A percentile compares a stretch with the other conserved stretches of the same genome.
Evolutionary conservation across 495 filamentous ascomycete genomes (phyloP).

Genomic region (Zalerion maritima): DNA sequence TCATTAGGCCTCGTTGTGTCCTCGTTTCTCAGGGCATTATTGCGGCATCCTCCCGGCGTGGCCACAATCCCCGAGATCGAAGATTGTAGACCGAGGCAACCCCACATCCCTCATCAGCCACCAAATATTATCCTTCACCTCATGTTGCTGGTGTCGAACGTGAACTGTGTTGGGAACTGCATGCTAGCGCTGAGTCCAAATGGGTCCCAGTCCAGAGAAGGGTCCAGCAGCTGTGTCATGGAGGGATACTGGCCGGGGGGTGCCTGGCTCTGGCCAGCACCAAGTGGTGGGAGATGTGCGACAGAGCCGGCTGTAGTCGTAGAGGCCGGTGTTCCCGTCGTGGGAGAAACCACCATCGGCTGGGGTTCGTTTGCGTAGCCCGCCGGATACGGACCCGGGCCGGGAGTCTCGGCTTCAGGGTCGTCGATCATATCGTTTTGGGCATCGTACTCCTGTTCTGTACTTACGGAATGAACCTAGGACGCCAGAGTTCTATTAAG

Average conservation of each 20-base stretch:
- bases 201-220: slow-evolving; percentile 75
- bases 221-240: slow-evolving; percentile 60
- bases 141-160: slow-evolving; percentile 56
- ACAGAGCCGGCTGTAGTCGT: slow-evolving; percentile 12
- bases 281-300: slow-evolving; percentile 16
- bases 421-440: slow-evolving; percentile 82
- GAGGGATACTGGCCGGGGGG: slow-evolving; percentile 33
- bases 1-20: no score
- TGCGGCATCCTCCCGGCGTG: no score
- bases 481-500: slow-evolving; percentile 61
- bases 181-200: slow-evolving; percentile 85
- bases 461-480: slow-evolving; percentile 65
- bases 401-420: slow-evolving; percentile 45
- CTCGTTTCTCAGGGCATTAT: no score
- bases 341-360: slow-evolving; percentile 25
- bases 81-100: no score
- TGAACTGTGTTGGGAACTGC: slow-evolving; percentile 85
- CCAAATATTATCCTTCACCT: no score
- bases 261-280: slow-evolving; percentile 17
- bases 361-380: slow-evolving; percentile 29
- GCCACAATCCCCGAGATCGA: no score
- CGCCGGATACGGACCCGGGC: slow-evolving; percentile 51
- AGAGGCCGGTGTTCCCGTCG: slow-evolving; percentile 22
- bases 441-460: slow-evolving; percentile 99
- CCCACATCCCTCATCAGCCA: no score